Conservation (phyloP, 331 rosid genomes). For the Telfairia occidentalis region DNA sequence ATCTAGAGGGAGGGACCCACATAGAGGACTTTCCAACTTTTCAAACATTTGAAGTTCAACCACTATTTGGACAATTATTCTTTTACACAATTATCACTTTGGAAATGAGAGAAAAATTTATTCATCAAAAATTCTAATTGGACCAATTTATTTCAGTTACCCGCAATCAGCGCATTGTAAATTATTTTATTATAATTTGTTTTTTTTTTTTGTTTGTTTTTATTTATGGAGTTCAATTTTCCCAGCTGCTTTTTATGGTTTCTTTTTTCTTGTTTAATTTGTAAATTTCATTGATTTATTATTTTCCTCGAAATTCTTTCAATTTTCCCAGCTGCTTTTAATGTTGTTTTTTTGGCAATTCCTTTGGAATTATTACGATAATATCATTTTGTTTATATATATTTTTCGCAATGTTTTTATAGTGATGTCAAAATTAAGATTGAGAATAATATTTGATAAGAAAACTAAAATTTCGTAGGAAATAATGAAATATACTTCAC, state of each 20-base stretch:
- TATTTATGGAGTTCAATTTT: background rate
- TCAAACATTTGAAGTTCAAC: background rate
- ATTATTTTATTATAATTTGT: background rate
- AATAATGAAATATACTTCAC: too few relatives aligned
- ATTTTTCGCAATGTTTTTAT: too few relatives aligned
- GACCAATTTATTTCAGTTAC: background rate
- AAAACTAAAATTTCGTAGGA: too few relatives aligned
- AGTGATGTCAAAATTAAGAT: too few relatives aligned
- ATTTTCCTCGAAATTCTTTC: too few relatives aligned
- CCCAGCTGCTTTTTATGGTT: background rate
- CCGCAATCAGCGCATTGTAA: conserved; percentile 8
- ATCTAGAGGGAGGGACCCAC: background rate
- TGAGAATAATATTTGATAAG: too few relatives aligned
- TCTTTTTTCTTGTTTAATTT: too few relatives aligned
- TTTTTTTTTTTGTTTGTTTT: background rate
- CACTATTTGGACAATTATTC: conserved; percentile 8
- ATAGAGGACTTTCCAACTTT: background rate
- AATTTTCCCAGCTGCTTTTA: too few relatives aligned
- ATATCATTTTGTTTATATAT: too few relatives aligned
- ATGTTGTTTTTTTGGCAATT: too few relatives aligned
- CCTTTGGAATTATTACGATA: too few relatives aligned
- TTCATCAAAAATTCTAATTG: background rate
- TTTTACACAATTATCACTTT: background rate
- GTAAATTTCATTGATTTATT: too few relatives aligned
- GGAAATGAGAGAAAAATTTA: background rate